Evolutionary conservation across 139 green algal species (phyloP).

Genomic region (Limnomonas spitsbergensis): DNA sequence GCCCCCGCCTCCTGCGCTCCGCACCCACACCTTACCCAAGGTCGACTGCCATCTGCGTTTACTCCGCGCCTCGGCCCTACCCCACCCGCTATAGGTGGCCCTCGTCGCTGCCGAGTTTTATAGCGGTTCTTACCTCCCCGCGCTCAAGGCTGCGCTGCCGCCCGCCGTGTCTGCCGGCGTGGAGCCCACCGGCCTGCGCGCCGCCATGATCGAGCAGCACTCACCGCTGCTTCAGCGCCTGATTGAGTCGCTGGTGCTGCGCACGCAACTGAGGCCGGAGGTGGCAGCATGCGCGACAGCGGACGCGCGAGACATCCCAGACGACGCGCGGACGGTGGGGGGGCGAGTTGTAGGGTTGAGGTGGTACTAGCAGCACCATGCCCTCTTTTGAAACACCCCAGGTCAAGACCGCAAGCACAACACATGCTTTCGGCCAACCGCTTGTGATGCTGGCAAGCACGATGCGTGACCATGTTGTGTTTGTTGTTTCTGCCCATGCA

Average conservation of each 20-base stretch:
- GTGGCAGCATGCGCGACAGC: slow-evolving; percentile 38
- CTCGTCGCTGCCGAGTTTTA: slow-evolving; percentile 5
- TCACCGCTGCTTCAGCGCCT: slow-evolving; percentile 47
- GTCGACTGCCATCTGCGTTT: no score
- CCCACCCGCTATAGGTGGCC: neutral
- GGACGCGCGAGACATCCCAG: slow-evolving; percentile 59
- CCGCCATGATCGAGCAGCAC: slow-evolving; percentile 17
- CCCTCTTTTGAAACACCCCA: no score
- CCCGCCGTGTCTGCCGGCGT: neutral
- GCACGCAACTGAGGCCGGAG: slow-evolving; percentile 34
- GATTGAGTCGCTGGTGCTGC: slow-evolving; percentile 41
- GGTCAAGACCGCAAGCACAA: no score
- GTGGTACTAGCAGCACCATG: no score
- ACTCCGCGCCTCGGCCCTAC: no score
- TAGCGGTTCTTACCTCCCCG: neutral
- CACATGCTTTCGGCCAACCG: no score
- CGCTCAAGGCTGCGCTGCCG: slow-evolving; percentile 4
- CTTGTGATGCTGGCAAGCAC: no score
- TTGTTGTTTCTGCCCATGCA: no score
- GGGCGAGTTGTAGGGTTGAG: no score
- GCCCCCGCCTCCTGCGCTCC: no score
- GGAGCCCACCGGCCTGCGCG: neutral
- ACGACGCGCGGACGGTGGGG: slow-evolving; percentile 48
- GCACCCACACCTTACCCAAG: no score
- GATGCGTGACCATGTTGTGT: no score